A percentile compares a stretch with the other conserved stretches of the same genome.
Conservation (phyloP, 345 rosid species). For the Trapa incisa region DNA sequence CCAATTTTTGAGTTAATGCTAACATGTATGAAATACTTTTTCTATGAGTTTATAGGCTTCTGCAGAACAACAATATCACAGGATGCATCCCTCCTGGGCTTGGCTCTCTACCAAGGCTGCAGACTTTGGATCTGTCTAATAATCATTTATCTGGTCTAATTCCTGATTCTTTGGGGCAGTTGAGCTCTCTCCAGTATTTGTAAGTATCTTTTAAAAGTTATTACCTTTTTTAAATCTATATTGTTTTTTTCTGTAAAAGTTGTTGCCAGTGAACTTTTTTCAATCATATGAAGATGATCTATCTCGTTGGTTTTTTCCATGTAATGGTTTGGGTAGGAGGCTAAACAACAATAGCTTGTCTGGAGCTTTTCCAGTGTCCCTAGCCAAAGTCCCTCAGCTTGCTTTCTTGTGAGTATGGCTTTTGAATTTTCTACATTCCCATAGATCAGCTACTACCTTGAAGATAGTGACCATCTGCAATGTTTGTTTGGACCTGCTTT, state of each 20-base stretch:
- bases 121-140: slow-evolving; percentile 76
- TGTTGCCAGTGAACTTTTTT: background rate
- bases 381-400: slow-evolving; percentile 62
- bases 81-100: slow-evolving; percentile 67
- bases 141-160: slow-evolving; percentile 57
- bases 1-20: background rate
- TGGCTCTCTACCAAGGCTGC: slow-evolving; percentile 53
- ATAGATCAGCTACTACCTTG: slow-evolving; percentile 11
- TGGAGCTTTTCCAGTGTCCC: slow-evolving; percentile 64
- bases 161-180: slow-evolving; percentile 43
- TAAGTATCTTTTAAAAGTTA: slow-evolving; percentile 22
- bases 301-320: slow-evolving; percentile 11
- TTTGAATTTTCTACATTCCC: slow-evolving; percentile 7
- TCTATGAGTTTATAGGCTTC: slow-evolving; percentile 32
- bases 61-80: slow-evolving; percentile 86
- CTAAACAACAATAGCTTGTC: slow-evolving; percentile 86
- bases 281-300: background rate
- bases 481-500: slow-evolving; percentile 5
- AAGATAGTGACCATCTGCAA: slow-evolving; percentile 9
- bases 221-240: background rate
- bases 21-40: background rate
- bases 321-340: slow-evolving; percentile 35
- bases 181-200: slow-evolving; percentile 58
- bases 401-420: slow-evolving; percentile 69
- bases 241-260: slow-evolving; percentile 3